A percentile compares a stretch with the other conserved stretches of the same genome.
Conservation (phyloP, 768 basidiomycete genomes). For the Albatrellus ellisii region DNA sequence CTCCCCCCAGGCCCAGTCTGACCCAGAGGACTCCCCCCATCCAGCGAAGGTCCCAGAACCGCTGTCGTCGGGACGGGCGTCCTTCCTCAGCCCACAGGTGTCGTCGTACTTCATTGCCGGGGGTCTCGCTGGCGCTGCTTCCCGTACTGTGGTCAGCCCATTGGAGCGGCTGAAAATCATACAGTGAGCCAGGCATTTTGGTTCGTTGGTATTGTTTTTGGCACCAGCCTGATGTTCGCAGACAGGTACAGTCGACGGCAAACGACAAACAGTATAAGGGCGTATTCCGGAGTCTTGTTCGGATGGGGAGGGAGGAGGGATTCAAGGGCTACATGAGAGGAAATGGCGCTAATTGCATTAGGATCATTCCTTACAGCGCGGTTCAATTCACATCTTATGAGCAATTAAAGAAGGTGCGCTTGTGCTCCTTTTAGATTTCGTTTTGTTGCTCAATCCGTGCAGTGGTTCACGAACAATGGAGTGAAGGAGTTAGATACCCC, state of each 20-base stretch:
- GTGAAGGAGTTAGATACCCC: conserved; percentile 77
- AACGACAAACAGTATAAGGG: conserved; percentile 63
- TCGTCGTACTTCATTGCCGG: conserved; percentile 42
- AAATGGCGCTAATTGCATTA: conserved; percentile 81
- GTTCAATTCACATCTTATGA: conserved; percentile 87
- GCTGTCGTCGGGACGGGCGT: conserved; percentile 6
- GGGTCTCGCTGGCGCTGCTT: conserved; percentile 48
- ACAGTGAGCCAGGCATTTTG: too few species aligned
- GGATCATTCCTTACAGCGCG: conserved; percentile 87
- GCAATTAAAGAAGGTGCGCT: conserved; percentile 71
- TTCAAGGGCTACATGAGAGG: conserved; percentile 90
- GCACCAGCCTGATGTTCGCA: conserved; percentile 20
- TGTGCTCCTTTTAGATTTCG: conserved; percentile 19
- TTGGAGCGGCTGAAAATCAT: conserved; percentile 94
- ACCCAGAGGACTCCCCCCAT: too few species aligned
- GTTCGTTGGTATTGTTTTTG: neutral
- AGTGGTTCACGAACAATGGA: conserved; percentile 65
- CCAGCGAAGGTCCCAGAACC: neutral
- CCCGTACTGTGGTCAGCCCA: conserved; percentile 85
- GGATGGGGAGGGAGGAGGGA: conserved; percentile 94
- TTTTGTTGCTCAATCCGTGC: neutral
- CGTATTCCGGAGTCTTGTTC: conserved; percentile 68
- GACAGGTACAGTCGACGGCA: conserved; percentile 78
- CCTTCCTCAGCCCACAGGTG: conserved; percentile 23
- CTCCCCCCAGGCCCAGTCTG: too few species aligned